Percentiles rank a stretch among this genome's conserved stretches.
Conservation (phyloP, 495 filamentous ascomycete genomes). For the Tricharina praecox region DNA sequence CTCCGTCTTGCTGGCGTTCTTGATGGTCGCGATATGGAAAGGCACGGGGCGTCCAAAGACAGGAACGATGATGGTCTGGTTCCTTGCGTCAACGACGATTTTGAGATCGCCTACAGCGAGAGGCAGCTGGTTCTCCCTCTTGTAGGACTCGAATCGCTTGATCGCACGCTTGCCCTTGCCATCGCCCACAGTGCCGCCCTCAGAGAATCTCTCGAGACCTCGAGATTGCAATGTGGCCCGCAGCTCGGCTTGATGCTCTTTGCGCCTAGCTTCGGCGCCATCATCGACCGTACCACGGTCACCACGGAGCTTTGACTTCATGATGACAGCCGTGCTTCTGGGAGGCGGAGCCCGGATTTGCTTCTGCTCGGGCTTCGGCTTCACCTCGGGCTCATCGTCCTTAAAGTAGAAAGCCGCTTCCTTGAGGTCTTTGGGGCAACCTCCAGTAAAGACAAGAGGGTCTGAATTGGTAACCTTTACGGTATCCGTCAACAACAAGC, state of each 20-base stretch:
- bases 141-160: slow-evolving; percentile 98
- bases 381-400: slow-evolving; percentile 58
- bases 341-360: slow-evolving; percentile 59
- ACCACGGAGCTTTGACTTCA: slow-evolving; percentile 79
- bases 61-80: slow-evolving; percentile 74
- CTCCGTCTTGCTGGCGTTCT: slow-evolving; percentile 87
- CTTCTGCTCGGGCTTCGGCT: slow-evolving; percentile 63
- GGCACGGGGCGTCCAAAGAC: slow-evolving; percentile 96
- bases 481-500: slow-evolving; percentile 79
- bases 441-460: slow-evolving; percentile 77
- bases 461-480: slow-evolving; percentile 67
- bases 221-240: slow-evolving; percentile 74
- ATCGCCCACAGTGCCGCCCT: slow-evolving; percentile 51
- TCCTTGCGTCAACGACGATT: slow-evolving; percentile 80
- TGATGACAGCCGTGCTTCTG: slow-evolving; percentile 64
- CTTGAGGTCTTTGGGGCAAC: slow-evolving; percentile 75
- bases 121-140: slow-evolving; percentile 90
- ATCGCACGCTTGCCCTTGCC: slow-evolving; percentile 94
- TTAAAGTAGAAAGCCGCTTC: slow-evolving; percentile 95
- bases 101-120: slow-evolving; percentile 61
- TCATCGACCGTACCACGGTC: slow-evolving; percentile 78
- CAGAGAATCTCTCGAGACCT: slow-evolving; percentile 64
- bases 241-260: slow-evolving; percentile 86
- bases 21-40: slow-evolving; percentile 98
- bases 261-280: slow-evolving; percentile 69